A percentile compares a stretch with the other conserved stretches of the same genome.
These are phyloP conservation scores for Pythium sp. DNA, from an alignment of 352 stramenopile species.

Conservation along the genomic window DNA sequence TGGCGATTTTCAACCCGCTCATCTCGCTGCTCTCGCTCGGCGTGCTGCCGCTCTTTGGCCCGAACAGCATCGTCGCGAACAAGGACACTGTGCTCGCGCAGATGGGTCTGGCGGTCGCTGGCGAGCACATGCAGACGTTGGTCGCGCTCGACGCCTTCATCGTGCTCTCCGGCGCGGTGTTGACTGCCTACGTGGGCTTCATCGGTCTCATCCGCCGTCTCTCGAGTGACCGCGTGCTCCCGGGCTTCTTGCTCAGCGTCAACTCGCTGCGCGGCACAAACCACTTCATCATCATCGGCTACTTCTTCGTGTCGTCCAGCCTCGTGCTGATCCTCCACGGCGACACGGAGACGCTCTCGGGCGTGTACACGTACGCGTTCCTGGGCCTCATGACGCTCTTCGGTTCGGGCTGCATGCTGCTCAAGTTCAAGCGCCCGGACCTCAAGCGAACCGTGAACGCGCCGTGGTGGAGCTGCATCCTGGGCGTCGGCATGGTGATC, in stretches of 20 bases:
- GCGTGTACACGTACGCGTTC: constrained; percentile 96
- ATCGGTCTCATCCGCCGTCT: constrained; percentile 90
- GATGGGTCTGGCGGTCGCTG: constrained; percentile 84
- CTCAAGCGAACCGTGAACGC: constrained; percentile 86
- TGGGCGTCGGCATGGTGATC: constrained; percentile 81
- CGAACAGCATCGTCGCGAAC: constrained; percentile 71
- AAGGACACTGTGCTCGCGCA: constrained; percentile 90
- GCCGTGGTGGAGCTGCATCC: constrained; percentile 85
- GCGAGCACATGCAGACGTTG: constrained; percentile 66
- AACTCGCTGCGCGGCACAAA: constrained; percentile 88
- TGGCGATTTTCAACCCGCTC: constrained; percentile 93
- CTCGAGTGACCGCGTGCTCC: constrained; percentile 87
- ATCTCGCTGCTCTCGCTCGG: constrained; percentile 90
- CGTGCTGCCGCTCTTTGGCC: constrained; percentile 80
- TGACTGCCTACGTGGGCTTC: constrained; percentile 94
- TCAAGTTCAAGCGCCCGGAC: constrained; percentile 93
- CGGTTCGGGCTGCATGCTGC: constrained; percentile 90
- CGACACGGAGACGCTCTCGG: constrained; percentile 90
- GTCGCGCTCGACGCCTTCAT: constrained; percentile 93
- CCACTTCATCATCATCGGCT: constrained; percentile 92
- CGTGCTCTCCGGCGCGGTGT: constrained; percentile 90
- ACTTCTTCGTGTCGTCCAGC: constrained; percentile 87
- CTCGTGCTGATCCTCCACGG: constrained; percentile 89
- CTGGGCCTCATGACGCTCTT: constrained; percentile 94
- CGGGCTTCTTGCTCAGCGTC: constrained; percentile 70